Evolutionary conservation across 2,329 filamentous ascomycete genomes (phyloP).

Genomic region (Clonostachys rhizophaga): DNA sequence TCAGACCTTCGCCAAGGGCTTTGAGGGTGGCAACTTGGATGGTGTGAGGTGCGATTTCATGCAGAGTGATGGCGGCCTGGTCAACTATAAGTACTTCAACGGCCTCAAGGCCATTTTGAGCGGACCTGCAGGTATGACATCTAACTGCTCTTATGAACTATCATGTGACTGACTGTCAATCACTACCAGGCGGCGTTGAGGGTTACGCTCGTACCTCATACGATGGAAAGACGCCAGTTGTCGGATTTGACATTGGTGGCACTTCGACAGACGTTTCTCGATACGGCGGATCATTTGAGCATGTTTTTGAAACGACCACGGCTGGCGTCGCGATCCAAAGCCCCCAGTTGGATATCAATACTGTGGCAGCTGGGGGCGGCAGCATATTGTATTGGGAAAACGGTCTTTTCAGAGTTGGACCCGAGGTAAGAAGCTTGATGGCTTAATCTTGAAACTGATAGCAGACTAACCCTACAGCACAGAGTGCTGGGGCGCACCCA

Average conservation of each 20-base stretch:
- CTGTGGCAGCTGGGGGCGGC: constrained; percentile 49
- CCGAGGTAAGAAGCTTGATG: constrained; percentile 33
- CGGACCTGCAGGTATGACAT: constrained; percentile 34
- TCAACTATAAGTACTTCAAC: constrained; percentile 52
- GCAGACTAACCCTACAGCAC: neutral
- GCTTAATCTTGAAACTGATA: neutral
- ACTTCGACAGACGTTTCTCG: constrained; percentile 69
- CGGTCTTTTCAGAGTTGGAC: constrained; percentile 65
- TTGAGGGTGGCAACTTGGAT: constrained; percentile 67
- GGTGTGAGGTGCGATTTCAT: constrained; percentile 82
- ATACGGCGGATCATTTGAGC: constrained; percentile 65
- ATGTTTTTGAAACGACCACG: constrained; percentile 67
- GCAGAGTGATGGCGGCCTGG: constrained; percentile 44
- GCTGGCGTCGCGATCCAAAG: constrained; percentile 66
- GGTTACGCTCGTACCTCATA: constrained; percentile 67
- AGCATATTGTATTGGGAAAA: constrained; percentile 60
- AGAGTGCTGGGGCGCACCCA: constrained; percentile 64
- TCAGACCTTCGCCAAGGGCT: constrained; percentile 58
- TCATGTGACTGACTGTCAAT: neutral
- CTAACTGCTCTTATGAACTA: neutral
- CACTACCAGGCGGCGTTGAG: constrained; percentile 58
- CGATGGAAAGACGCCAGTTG: constrained; percentile 61
- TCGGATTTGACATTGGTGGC: constrained; percentile 42
- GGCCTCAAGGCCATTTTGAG: constrained; percentile 62
- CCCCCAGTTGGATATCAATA: constrained; percentile 70